Evolutionary conservation across 305 asterid genomes (phyloP).

Genomic region (Fraxinus ornus): DNA sequence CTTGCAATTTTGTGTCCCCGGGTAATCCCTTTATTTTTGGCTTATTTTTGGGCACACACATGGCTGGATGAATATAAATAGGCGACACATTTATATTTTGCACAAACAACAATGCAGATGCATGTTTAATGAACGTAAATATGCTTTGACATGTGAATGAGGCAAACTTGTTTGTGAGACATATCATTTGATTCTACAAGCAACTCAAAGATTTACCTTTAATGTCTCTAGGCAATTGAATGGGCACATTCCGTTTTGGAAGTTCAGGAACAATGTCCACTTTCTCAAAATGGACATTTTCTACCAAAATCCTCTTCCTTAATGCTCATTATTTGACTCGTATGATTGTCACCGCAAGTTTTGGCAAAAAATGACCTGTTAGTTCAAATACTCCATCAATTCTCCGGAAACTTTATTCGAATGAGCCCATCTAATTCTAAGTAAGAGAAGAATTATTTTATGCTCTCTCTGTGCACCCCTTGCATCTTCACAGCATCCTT

Average conservation of each 20-base stretch:
- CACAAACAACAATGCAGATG: conserved; percentile 4
- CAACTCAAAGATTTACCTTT: neutral
- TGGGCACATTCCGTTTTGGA: neutral
- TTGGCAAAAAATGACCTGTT: neutral
- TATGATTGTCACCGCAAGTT: neutral
- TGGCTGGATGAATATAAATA: neutral
- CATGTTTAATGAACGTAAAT: neutral
- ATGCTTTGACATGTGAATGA: neutral
- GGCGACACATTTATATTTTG: neutral
- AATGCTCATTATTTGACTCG: neutral
- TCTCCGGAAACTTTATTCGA: neutral
- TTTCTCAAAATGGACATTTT: neutral
- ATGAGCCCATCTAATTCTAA: neutral
- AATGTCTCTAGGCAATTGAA: neutral
- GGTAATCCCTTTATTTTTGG: conserved; percentile 43
- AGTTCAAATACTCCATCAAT: neutral
- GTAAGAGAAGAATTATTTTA: neutral
- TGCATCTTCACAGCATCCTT: neutral
- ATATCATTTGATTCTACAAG: neutral
- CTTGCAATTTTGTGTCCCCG: conserved; percentile 95
- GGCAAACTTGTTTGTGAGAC: neutral
- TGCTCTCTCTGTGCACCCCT: neutral
- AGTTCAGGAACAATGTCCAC: neutral
- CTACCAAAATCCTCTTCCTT: neutral
- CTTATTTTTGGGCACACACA: neutral